Conservation (phyloP, 2,329 filamentous ascomycete species). For the Periconia sp. region DNA sequence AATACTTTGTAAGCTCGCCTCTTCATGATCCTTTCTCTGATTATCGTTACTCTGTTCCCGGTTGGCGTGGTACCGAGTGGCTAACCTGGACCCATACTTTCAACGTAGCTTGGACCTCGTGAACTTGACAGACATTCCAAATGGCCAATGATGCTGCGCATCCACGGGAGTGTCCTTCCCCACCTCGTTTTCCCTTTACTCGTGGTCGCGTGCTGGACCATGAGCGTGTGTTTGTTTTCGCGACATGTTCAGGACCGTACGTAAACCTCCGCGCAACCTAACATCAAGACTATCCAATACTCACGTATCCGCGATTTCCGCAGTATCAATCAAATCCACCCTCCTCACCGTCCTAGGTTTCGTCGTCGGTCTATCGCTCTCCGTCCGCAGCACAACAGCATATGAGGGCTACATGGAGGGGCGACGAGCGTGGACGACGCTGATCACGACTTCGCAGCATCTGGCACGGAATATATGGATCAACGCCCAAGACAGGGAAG, state of each 20-base stretch:
- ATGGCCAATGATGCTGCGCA: conserved; percentile 73
- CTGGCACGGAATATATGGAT: conserved; percentile 78
- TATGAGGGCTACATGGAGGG: conserved; percentile 68
- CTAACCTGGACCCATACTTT: too few relatives aligned
- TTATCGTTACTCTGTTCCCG: too few relatives aligned
- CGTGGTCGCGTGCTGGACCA: conserved; percentile 66
- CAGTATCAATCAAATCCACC: neutral
- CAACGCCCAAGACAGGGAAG: conserved; percentile 64
- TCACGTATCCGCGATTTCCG: neutral
- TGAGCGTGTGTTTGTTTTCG: conserved; percentile 55
- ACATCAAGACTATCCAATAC: neutral
- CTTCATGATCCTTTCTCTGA: neutral
- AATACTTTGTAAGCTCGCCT: neutral
- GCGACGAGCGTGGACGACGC: conserved; percentile 63
- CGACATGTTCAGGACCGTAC: conserved; percentile 4
- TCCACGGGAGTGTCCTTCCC: conserved; percentile 74
- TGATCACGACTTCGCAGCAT: conserved; percentile 58
- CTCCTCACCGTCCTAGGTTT: conserved; percentile 78
- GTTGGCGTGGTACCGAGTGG: too few relatives aligned
- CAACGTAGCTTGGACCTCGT: conserved; percentile 57
- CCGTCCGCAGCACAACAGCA: conserved; percentile 74
- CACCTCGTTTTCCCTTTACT: conserved; percentile 71
- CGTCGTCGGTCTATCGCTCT: conserved; percentile 74
- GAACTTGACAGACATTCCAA: conserved; percentile 75
- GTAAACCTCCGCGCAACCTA: neutral